Percentiles rank a stretch among this genome's conserved stretches.
Evolutionary conservation across 257 asterid species (phyloP).

Genomic region (Verbascum thapsus): DNA sequence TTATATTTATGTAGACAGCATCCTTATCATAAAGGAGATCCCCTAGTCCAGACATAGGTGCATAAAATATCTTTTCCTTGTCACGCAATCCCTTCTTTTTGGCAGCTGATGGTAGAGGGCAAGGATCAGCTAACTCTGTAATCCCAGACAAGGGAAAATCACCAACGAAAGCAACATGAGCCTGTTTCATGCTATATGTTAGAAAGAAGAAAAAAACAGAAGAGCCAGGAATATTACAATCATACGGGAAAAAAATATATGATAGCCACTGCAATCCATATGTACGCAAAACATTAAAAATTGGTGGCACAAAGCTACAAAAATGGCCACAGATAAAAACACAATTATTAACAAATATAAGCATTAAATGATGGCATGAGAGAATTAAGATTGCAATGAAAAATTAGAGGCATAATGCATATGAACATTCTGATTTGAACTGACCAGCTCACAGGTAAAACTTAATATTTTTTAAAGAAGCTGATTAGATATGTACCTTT

Average conservation of each 20-base stretch:
- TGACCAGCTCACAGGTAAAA: conserved; percentile 9
- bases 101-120: conserved; percentile 97
- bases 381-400: too few species aligned
- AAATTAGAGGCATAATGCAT: too few species aligned
- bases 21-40: conserved; percentile 97
- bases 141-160: conserved; percentile 71
- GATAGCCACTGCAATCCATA: too few species aligned
- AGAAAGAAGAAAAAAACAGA: conserved; percentile 20
- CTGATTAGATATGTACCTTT: conserved; percentile 53
- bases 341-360: too few species aligned
- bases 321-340: too few species aligned
- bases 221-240: neutral
- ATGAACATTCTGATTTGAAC: neutral
- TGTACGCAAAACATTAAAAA: too few species aligned
- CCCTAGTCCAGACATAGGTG: conserved; percentile 98
- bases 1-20: conserved; percentile 91
- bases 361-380: too few species aligned
- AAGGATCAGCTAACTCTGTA: conserved; percentile 81
- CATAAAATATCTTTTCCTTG: conserved; percentile 95
- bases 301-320: too few species aligned
- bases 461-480: neutral
- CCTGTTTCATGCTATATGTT: conserved; percentile 45
- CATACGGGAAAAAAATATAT: neutral
- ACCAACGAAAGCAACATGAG: conserved; percentile 98
- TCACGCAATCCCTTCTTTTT: conserved; percentile 96